Base-by-base conservation (phyloP, 1,139 yeast genomes). In the Suhomyces ambrosiae region DNA sequence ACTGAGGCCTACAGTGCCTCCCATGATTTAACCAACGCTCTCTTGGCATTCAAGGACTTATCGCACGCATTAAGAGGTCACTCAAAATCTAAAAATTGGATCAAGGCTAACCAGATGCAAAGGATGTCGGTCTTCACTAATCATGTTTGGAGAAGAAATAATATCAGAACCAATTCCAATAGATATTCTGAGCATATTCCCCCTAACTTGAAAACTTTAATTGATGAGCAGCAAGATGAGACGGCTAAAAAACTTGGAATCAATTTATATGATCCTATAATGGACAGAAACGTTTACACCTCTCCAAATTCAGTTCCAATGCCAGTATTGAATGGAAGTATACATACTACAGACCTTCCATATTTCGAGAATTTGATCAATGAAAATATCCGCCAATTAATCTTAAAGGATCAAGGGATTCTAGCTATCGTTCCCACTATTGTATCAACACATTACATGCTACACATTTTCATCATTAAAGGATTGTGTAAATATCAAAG, bases 1-100 rank as follows among this genome's bases (percentile, higher is more conserved):
- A 64, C 71, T 5, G 76, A 71, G 47, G 55, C 67, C 0, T 54
- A 58, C 30, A 54, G 72, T 27, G 37, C 45, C 7, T 32, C 44
- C 7, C 60, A 57, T 0, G 54, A 64, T 35, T 36, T 60, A 3
- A 36, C 43, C 2, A 41, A 47, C 3, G 63, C 75, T 0, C 43
- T 70, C 15, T 35, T 40, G 3, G 42, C 53, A 1, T 70, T 66
- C 39, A 52, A 46, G 15, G 50, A 55, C 11, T 49, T 68, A 32
- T 52, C 60, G 1, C 40, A 32, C 15, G 25, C 44, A 3, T 51
- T 49, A 29, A 37, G 56, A 7, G 60, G 57, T 3, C 55, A 54
- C 30, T 22, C 31, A n/a, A 35, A 28, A 9, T 17, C 36, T 13
- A 40, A 35, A 18, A 37, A 46, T 28, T 42, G 43, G 46, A 16